phyloP scores from a whole-genome alignment of 2,329 filamentous ascomycete genomes.

The Aspergillus sp. region DNA sequence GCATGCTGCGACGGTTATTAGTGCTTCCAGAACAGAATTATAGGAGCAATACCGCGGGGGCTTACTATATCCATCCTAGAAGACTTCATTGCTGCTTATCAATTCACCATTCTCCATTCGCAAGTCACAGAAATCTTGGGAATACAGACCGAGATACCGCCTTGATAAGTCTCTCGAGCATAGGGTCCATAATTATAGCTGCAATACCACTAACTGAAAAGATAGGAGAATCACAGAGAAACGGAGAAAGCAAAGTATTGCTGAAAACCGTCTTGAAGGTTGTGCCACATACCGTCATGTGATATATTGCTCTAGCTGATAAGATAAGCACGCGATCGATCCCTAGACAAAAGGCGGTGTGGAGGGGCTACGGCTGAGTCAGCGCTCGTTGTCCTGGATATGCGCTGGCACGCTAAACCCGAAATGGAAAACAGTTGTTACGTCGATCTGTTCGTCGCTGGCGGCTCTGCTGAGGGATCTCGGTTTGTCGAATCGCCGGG shows the following conservation, averaged over 20 bases:
- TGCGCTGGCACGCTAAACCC: slow-evolving; percentile 33
- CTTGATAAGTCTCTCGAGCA: slow-evolving; percentile 26
- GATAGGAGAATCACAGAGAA: no score
- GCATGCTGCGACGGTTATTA: slow-evolving; percentile 34
- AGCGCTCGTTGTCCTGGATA: slow-evolving; percentile 33
- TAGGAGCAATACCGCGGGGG: not conserved
- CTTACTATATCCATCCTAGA: slow-evolving; percentile 65
- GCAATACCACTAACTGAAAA: no score
- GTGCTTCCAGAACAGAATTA: not conserved
- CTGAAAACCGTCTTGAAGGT: no score
- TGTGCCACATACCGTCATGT: not conserved
- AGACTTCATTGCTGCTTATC: slow-evolving; percentile 38
- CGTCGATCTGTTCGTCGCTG: slow-evolving; percentile 2
- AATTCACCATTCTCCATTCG: slow-evolving; percentile 21
- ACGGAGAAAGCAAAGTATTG: no score
- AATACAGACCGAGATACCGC: slow-evolving; percentile 35
- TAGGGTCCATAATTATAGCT: no score
- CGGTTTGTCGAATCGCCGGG: no score
- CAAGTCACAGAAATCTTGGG: not conserved
- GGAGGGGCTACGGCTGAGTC: slow-evolving; percentile 12
- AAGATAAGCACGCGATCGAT: slow-evolving; percentile 14
- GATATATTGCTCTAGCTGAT: slow-evolving; percentile 9
- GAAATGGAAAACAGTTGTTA: slow-evolving; percentile 34
- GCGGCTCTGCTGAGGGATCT: not conserved
- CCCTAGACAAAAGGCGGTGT: slow-evolving; percentile 15